Evolutionary conservation across 345 rosid genomes (phyloP), one percentile per base, ranked within the genome.

Genomic region (Reutealis trisperma): DNA sequence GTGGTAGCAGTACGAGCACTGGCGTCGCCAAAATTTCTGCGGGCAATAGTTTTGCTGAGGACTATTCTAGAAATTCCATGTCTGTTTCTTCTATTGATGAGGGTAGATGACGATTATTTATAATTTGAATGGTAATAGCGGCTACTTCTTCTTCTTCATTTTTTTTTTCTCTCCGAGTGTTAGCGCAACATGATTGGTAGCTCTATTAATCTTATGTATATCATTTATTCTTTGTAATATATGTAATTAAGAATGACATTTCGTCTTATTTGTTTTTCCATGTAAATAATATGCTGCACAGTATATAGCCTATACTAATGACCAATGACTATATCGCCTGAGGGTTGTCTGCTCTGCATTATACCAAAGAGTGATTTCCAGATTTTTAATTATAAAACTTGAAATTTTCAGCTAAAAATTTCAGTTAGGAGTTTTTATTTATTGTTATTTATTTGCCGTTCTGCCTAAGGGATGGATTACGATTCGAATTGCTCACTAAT

Each of bases 11-110:
- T 78, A 77, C 86, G 18, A 83, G 76, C 69, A 82, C 85, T 16
- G 86, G 84, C 60, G 57, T 67, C 13, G 72, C 79, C n/a, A 84
- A 37, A 82, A 83, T 71, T 67, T 89, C 88, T 15, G 87, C 85
- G 12, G 87, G 86, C 27, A 80, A 78, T 79, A 91, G 89, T 77
- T 59, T 84, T 74, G 82, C 75, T 1, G 97, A 93, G 77, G 98
- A 94, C 37, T 86, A 85, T 70, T 91, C 97, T n/a, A 89, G 95
- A 77, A 93, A 85, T 72, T 94, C 97, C 8, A 90, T 93, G 10
- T 88, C 97, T 45, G 82, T 84, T 82, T 93, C 97, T 82, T 94
- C 98, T 16, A 66, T 91, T 47, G 92, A 87, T 24, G 97, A 94
- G 85, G 98, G 97, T 44, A 88, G 97, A 83, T 94, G 78, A 88